Evolutionary conservation across 2,329 filamentous ascomycete species (phyloP).

Genomic region (Dactylellina parvicollis): DNA sequence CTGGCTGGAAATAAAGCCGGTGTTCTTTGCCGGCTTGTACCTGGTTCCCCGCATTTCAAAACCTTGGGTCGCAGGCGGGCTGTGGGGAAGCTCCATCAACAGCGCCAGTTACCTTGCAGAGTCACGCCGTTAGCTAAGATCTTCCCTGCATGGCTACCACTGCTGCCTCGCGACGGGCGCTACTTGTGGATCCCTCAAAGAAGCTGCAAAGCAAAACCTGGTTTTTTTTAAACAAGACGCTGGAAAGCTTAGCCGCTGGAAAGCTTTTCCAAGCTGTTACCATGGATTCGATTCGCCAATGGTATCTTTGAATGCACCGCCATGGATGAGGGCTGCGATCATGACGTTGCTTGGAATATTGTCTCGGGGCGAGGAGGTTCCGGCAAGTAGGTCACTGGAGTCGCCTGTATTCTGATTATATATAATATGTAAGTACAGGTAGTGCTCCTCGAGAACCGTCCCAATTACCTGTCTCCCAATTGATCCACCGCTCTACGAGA

Average conservation of each 20-base stretch:
- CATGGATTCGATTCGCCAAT: background rate
- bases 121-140: conserved; percentile 15
- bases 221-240: background rate
- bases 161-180: conserved; percentile 17
- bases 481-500: too few relatives aligned
- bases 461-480: too few relatives aligned
- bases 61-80: conserved; percentile 1
- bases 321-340: background rate
- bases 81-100: conserved; percentile 23
- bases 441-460: too few relatives aligned
- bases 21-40: background rate
- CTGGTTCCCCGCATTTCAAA: conserved; percentile 7
- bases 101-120: background rate
- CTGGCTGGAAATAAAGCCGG: conserved; percentile 7
- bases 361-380: background rate
- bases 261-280: background rate
- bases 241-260: background rate
- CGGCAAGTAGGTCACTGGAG: background rate
- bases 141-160: background rate
- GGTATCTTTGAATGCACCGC: background rate
- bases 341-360: conserved; percentile 10
- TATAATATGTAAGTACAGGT: too few relatives aligned
- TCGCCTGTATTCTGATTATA: too few relatives aligned
- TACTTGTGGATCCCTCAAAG: too few relatives aligned
- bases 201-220: conserved; percentile 4